Base-by-base conservation (phyloP, 306 rosid species). In the Medicago arabica region DNA sequence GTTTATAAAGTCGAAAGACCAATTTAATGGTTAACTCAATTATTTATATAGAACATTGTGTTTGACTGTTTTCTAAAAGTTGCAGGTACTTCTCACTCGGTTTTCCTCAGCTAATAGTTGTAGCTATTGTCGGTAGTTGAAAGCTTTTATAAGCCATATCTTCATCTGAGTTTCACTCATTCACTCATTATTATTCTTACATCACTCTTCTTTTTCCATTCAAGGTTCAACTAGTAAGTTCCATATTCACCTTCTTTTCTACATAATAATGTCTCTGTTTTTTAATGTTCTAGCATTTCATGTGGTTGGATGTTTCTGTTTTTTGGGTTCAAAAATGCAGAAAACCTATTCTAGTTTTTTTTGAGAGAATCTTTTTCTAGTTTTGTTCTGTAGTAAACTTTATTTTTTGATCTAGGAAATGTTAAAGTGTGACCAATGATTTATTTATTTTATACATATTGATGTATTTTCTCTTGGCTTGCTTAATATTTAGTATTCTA, bases 181-280 rank as follows among this genome's bases (percentile, higher is more conserved):
- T 40, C 70, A 67, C 14, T 60, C 74, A 23, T 61, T 31, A 58
- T 25, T 54, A 2, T 54, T 57, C 63, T 49, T 40, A 25, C 28
- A 25, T 25, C 28, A 25, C 28, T 62, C 76, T 13, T 15, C 23
- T 31, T 62, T 69, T 70, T 73, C 51, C 46, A 44, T 58, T 69
- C 57, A 76, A 84, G 81, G 73, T 81, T 25, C 73, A 44, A 51
- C 54, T 9, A 19, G 6, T 21, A 5, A 81, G 64, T n/a, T 64
- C 69, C 74, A 69, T 40, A 12, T 9, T 18, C 21, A 34, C 61
- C 15, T 28, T 0, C 34, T 67, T 63, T 25, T 68, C 2, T 15
- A 13, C 17, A 21, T 21, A 21, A 21, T 21, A 0, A 46, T 46
- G 51, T 46, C 13, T 46, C 15, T 46, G 46, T 9, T 10, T 43